A percentile compares a stretch with the other conserved stretches of the same genome.
Conservation (phyloP, 2,329 filamentous ascomycete species). For the Aspergillus awamori region DNA sequence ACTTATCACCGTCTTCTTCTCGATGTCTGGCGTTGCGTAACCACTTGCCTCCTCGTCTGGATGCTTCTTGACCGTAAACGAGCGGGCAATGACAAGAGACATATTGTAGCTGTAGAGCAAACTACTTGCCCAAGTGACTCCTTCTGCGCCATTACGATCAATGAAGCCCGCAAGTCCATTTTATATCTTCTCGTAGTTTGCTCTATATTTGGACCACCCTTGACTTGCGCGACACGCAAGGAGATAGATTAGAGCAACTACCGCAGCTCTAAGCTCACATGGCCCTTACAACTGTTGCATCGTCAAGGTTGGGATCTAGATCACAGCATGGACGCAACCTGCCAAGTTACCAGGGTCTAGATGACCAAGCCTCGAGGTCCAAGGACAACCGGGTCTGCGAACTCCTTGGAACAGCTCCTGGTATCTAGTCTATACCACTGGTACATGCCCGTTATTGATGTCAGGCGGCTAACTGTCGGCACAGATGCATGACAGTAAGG, state of each 20-base stretch:
- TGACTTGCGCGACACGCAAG: conserved; percentile 2
- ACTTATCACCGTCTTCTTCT: conserved; percentile 13
- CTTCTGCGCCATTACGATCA: too few relatives aligned
- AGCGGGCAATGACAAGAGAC: conserved; percentile 20
- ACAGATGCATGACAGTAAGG: conserved; percentile 1
- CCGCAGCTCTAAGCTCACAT: not conserved
- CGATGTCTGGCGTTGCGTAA: conserved; percentile 10
- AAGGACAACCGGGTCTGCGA: not conserved
- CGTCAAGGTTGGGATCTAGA: conserved; percentile 2
- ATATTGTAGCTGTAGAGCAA: conserved; percentile 6
- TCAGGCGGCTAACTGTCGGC: not conserved
- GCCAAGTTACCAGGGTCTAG: not conserved
- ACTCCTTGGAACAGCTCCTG: not conserved
- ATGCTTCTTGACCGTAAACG: conserved; percentile 1
- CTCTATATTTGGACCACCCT: not conserved
- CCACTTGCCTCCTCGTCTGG: not conserved
- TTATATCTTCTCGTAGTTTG: not conserved
- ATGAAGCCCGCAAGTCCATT: not conserved
- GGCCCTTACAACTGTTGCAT: not conserved
- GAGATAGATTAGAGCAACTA: not conserved
- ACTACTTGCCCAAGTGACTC: not conserved
- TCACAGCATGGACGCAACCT: not conserved
- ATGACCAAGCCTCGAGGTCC: not conserved
- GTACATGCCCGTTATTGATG: not conserved
- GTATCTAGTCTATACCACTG: not conserved